Conservation (phyloP, 2,329 filamentous ascomycete genomes). For the Chaetothyriales sp. region DNA sequence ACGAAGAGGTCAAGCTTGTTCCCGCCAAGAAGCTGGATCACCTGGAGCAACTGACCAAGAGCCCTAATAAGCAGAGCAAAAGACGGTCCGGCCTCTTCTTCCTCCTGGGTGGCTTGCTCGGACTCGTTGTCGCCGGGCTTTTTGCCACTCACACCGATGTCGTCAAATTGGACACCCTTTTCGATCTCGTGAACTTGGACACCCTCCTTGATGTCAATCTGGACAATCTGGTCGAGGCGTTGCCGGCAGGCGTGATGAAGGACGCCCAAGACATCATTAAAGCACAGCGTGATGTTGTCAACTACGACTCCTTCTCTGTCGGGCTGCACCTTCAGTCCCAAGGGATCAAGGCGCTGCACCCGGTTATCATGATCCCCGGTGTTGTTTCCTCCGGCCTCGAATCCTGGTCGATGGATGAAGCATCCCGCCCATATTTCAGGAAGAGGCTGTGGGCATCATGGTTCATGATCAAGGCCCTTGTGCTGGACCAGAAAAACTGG, state of each 20-base stretch:
- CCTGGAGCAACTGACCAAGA: slow-evolving; percentile 19
- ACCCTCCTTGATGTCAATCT: slow-evolving; percentile 56
- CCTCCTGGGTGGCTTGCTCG: slow-evolving; percentile 73
- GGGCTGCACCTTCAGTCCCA: slow-evolving; percentile 68
- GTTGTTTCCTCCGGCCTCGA: slow-evolving; percentile 96
- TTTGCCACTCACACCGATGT: slow-evolving; percentile 82
- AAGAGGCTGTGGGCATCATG: slow-evolving; percentile 94
- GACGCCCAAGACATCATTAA: slow-evolving; percentile 81
- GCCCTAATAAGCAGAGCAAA: slow-evolving; percentile 38
- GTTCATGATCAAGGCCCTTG: slow-evolving; percentile 95
- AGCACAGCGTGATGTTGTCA: slow-evolving; percentile 72
- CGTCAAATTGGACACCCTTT: slow-evolving; percentile 62
- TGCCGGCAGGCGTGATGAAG: slow-evolving; percentile 70
- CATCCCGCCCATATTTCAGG: slow-evolving; percentile 77
- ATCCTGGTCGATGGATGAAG: slow-evolving; percentile 82
- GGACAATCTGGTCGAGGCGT: slow-evolving; percentile 70
- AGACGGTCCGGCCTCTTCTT: slow-evolving; percentile 72
- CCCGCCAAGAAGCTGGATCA: slow-evolving; percentile 33
- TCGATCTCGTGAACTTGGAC: slow-evolving; percentile 54
- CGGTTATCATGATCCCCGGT: slow-evolving; percentile 92
- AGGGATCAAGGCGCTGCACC: slow-evolving; percentile 67
- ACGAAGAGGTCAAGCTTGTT: slow-evolving; percentile 36
- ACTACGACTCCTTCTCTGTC: slow-evolving; percentile 87
- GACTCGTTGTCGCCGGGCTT: slow-evolving; percentile 73
- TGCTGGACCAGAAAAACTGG: slow-evolving; percentile 86